Evolutionary conservation across 116 monocot genomes (phyloP).

Genomic region (Trichopus zeylanicus): DNA sequence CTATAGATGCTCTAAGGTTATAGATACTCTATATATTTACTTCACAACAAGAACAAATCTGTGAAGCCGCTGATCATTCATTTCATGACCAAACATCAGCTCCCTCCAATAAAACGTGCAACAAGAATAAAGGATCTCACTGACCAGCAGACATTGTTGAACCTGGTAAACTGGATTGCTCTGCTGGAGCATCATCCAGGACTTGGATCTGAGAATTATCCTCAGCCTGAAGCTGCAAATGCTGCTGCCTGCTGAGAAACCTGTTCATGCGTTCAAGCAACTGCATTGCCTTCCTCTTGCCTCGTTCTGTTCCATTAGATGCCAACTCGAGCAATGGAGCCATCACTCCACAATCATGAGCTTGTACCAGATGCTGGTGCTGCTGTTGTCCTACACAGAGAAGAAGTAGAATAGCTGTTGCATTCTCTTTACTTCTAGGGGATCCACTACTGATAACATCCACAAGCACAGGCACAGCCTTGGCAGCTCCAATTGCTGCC

Average conservation of each 20-base stretch:
- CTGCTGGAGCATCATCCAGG: no score
- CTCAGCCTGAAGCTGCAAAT: conserved; percentile 36
- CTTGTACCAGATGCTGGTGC: conserved; percentile 49
- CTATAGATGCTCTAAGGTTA: no score
- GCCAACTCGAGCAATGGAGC: conserved; percentile 41
- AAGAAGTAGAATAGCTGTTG: conserved; percentile 65
- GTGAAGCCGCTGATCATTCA: no score
- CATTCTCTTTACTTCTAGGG: conserved; percentile 78
- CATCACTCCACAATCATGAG: conserved; percentile 50
- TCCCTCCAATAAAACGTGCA: no score
- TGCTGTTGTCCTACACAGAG: conserved; percentile 65
- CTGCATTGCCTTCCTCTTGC: conserved; percentile 75
- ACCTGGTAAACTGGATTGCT: no score
- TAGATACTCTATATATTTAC: no score
- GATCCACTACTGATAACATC: conserved; percentile 58
- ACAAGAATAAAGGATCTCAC: no score
- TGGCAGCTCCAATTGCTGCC: conserved; percentile 43
- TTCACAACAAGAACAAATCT: no score
- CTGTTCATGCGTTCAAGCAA: conserved; percentile 58
- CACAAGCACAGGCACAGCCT: conserved; percentile 59
- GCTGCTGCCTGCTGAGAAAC: conserved; percentile 49
- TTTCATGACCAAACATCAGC: no score
- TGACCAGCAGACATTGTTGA: no score
- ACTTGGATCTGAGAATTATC: no score
- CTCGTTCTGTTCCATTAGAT: conserved; percentile 64